Conservation (phyloP, 805 yeast genomes). For the Candida xyloterini region DNA sequence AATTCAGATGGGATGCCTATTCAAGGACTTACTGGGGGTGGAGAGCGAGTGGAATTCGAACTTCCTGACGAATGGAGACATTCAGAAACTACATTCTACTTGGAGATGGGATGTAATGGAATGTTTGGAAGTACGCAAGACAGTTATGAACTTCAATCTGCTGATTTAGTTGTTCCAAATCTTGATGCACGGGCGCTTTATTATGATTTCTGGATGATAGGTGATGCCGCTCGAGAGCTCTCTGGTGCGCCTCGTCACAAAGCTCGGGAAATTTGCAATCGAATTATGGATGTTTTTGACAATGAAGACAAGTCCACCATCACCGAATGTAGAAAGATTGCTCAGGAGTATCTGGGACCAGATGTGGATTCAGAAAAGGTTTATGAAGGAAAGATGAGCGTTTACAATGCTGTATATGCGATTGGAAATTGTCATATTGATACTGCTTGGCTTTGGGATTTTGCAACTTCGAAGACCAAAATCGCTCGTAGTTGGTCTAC, state of each 20-base stretch:
- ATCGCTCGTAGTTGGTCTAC: constrained; percentile 95
- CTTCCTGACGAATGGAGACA: constrained; percentile 57
- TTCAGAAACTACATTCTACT: constrained; percentile 62
- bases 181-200: constrained; percentile 71
- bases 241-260: constrained; percentile 80
- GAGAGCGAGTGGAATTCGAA: constrained; percentile 71
- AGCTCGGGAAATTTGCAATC: constrained; percentile 76
- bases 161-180: constrained; percentile 81
- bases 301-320: constrained; percentile 59
- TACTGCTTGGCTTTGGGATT: constrained; percentile 99
- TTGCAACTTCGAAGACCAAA: constrained; percentile 91
- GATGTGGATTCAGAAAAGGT: constrained; percentile 66
- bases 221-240: constrained; percentile 89
- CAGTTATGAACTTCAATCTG: constrained; percentile 61
- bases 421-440: constrained; percentile 96
- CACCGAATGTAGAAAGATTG: constrained; percentile 61
- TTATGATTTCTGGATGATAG: constrained; percentile 82
- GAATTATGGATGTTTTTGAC: constrained; percentile 82
- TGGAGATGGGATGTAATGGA: constrained; percentile 92
- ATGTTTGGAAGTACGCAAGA: constrained; percentile 73
- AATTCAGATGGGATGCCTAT: constrained; percentile 60
- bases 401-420: constrained; percentile 63
- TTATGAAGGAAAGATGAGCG: constrained; percentile 41
- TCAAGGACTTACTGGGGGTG: constrained; percentile 86
- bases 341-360: constrained; percentile 61